Evolutionary conservation across 1,284 basidiomycete species (phyloP).

Genomic region (Termitomyces sp.): DNA sequence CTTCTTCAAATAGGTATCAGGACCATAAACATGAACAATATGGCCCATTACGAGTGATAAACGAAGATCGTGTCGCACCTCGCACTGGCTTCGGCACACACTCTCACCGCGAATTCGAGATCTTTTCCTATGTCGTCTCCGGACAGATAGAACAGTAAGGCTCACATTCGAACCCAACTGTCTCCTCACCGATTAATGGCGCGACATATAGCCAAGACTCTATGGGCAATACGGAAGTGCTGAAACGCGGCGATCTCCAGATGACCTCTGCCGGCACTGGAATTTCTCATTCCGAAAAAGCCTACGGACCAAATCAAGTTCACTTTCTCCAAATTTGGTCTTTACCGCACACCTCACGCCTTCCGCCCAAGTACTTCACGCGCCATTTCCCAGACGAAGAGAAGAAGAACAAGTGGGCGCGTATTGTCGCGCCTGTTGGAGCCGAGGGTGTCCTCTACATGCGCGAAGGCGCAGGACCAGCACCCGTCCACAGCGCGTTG

Average conservation of each 20-base stretch:
- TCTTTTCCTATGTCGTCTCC: constrained; percentile 83
- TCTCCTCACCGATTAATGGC: neutral
- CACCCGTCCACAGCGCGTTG: constrained; percentile 64
- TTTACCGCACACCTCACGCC: constrained; percentile 49
- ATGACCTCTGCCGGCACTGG: constrained; percentile 88
- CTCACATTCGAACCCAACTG: neutral
- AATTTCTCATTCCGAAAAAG: constrained; percentile 79
- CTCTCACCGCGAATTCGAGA: constrained; percentile 83
- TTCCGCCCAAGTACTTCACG: constrained; percentile 78
- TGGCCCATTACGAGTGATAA: constrained; percentile 71
- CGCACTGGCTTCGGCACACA: constrained; percentile 84
- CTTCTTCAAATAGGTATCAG: constrained; percentile 47
- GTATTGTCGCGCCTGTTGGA: constrained; percentile 67
- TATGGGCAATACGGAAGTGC: constrained; percentile 85
- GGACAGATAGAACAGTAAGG: constrained; percentile 76
- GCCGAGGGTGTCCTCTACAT: constrained; percentile 48
- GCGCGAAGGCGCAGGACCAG: constrained; percentile 67
- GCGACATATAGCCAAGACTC: constrained; percentile 62
- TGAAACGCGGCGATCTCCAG: constrained; percentile 85
- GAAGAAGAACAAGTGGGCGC: constrained; percentile 66
- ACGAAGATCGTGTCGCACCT: constrained; percentile 85
- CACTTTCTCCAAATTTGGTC: constrained; percentile 93
- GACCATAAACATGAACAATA: constrained; percentile 52
- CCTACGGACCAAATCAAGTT: constrained; percentile 51
- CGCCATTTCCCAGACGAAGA: constrained; percentile 81